Evolutionary conservation across 1,139 yeast genomes (phyloP).

Genomic region (Protomyces inouyei): DNA sequence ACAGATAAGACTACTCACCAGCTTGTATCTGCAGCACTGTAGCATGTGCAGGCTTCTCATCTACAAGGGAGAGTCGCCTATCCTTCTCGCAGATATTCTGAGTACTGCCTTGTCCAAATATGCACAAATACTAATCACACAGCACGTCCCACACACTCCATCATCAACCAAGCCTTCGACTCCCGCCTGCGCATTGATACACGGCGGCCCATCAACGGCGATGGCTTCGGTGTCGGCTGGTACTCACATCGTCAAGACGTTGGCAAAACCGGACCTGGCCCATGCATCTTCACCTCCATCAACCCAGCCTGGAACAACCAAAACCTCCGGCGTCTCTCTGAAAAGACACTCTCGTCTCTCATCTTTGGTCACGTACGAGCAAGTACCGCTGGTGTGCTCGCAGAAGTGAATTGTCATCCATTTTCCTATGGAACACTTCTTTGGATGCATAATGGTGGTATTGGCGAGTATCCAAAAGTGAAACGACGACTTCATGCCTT

Average conservation of each 20-base stretch:
- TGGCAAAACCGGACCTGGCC: conserved; percentile 53
- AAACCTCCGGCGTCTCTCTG: conserved; percentile 76
- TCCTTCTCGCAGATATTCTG: conserved; percentile 19
- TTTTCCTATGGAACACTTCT: conserved; percentile 52
- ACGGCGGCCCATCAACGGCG: conserved; percentile 88
- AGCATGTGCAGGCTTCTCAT: conserved; percentile 26
- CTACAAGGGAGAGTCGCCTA: conserved; percentile 22
- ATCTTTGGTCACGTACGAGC: conserved; percentile 97
- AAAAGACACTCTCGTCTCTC: conserved; percentile 73
- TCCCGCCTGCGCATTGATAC: conserved; percentile 80
- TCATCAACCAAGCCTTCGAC: conserved; percentile 68
- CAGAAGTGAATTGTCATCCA: conserved; percentile 96
- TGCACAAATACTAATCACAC: not conserved
- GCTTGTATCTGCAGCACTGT: not conserved
- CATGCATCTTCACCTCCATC: conserved; percentile 84
- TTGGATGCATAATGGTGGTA: conserved; percentile 34
- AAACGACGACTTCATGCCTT: conserved; percentile 68
- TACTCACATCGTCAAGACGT: conserved; percentile 55
- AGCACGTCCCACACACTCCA: conserved; percentile 20
- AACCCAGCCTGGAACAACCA: conserved; percentile 97
- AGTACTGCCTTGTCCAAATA: not conserved
- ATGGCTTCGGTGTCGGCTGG: conserved; percentile 96
- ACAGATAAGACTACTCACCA: no score
- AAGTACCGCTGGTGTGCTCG: conserved; percentile 85
- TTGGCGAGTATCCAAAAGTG: conserved; percentile 65